Percentiles rank a stretch among this genome's conserved stretches.
Evolutionary conservation across 371 early-diverging fungal species (phyloP).

Genomic region (Mucor racemosus): DNA sequence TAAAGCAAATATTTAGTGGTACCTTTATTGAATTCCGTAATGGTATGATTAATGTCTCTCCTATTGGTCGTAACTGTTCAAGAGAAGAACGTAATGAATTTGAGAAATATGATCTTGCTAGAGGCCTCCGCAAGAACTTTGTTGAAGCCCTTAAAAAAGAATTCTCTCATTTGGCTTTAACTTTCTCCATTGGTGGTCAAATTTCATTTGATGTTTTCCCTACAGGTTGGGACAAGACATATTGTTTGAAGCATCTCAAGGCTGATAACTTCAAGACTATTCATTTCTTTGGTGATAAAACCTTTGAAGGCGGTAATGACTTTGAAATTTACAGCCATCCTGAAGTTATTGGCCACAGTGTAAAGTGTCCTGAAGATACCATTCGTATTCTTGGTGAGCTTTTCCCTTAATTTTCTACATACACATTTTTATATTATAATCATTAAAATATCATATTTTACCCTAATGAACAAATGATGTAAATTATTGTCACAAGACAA

Average conservation of each 20-base stretch:
- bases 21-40: slow-evolving; percentile 99
- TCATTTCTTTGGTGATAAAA: slow-evolving; percentile 99
- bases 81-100: slow-evolving; percentile 94
- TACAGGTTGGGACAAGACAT: slow-evolving; percentile 99
- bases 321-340: slow-evolving; percentile 96
- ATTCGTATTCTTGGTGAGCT: slow-evolving; percentile 83
- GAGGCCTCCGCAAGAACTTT: slow-evolving; percentile 83
- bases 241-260: slow-evolving; percentile 94
- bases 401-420: slow-evolving; percentile 55
- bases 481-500: slow-evolving; percentile 9
- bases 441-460: neutral
- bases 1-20: slow-evolving; percentile 68
- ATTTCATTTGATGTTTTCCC: slow-evolving; percentile 99
- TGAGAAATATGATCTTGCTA: slow-evolving; percentile 91
- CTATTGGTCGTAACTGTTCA: slow-evolving; percentile 98
- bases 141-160: slow-evolving; percentile 84
- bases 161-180: slow-evolving; percentile 90
- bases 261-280: slow-evolving; percentile 89
- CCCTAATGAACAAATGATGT: slow-evolving; percentile 6
- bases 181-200: slow-evolving; percentile 99
- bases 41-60: slow-evolving; percentile 99
- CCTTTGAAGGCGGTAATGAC: slow-evolving; percentile 98
- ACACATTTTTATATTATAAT: neutral
- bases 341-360: slow-evolving; percentile 87
- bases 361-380: slow-evolving; percentile 93